Base-by-base conservation (phyloP, 2,329 filamentous ascomycete species). In the Fusarium armeniacum region DNA sequence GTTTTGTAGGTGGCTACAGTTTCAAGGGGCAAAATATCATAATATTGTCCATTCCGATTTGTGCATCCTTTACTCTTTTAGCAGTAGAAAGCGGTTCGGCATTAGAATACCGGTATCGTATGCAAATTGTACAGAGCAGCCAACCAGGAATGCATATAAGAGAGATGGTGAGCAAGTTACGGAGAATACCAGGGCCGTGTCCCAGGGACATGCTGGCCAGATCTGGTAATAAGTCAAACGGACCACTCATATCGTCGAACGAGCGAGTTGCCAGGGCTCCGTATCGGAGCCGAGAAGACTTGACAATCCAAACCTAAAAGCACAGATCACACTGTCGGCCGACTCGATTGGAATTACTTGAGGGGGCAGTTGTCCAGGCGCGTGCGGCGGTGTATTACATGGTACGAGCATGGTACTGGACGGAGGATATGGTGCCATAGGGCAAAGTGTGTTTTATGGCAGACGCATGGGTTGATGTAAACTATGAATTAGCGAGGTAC, bases 261-360 rank as follows among this genome's bases (percentile, higher is more conserved):
- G 63, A 62, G 41, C 45, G 32, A 18, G 44, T 54, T 53, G 15
- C 38, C 24, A 52, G 49, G 18, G 49, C 11, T 40, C 28, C 12
- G 40, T 53, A 30, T 73, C 71, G 71, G 71, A 73, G 71, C 71
- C 71, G 71, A 74, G 57, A 59, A 60, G 66, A 59, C 64, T 65
- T 60, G 64, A 63, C 53, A 32, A 44, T 33, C 26, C 20, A 51
- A 66, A 46, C 47, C 32, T 62, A 63, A 68, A 46, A 52, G 58
- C 67, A 70, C 53, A 58, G 66, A 62, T 52, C 57, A 52, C 60
- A 49, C 54, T 33, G 68, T 69, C 70, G 72, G 70, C 62, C 70
- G 62, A 74, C 70, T 65, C 65, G 60, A 74, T 67, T 65, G 52
- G 54, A 61, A 63, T 62, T 61, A 62, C 55, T 64, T 36, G 18